phyloP scores from a whole-genome alignment of 257 asterid species.

The Osmanthus fragrans region DNA sequence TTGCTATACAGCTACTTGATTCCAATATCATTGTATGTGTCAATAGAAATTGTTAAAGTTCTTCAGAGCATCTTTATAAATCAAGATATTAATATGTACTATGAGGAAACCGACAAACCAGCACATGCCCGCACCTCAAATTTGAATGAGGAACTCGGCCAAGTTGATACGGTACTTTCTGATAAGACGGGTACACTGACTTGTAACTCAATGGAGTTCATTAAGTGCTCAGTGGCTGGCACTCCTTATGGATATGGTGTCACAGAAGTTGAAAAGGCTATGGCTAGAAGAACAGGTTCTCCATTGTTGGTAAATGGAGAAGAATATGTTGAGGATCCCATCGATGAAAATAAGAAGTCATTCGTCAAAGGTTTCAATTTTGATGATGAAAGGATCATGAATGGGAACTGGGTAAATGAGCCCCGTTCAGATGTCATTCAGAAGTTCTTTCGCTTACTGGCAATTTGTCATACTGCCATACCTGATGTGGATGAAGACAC shows the following conservation, averaged over 20 bases:
- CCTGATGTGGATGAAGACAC: constrained; percentile 76
- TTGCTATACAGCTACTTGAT: constrained; percentile 74
- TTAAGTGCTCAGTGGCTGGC: constrained; percentile 85
- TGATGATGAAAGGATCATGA: constrained; percentile 65
- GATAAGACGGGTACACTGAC: constrained; percentile 95
- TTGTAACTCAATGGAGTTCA: constrained; percentile 93
- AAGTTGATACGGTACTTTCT: constrained; percentile 84
- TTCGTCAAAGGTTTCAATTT: constrained; percentile 80
- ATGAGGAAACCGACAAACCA: constrained; percentile 87
- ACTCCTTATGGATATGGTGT: constrained; percentile 77
- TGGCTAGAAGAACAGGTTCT: constrained; percentile 79
- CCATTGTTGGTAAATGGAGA: constrained; percentile 49
- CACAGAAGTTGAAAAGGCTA: constrained; percentile 86
- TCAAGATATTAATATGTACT: constrained; percentile 73
- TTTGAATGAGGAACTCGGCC: constrained; percentile 89
- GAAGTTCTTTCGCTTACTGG: constrained; percentile 71
- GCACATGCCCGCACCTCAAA: constrained; percentile 93
- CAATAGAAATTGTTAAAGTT: constrained; percentile 85
- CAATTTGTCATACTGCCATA: constrained; percentile 91
- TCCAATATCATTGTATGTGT: constrained; percentile 86
- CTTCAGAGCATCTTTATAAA: constrained; percentile 88
- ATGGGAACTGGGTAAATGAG: constrained; percentile 75
- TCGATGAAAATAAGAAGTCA: constrained; percentile 32
- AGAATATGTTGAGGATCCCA: constrained; percentile 25
- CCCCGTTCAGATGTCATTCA: constrained; percentile 54